Base-by-base conservation (phyloP, 768 basidiomycete genomes). In the Tephrocybe sp. region DNA sequence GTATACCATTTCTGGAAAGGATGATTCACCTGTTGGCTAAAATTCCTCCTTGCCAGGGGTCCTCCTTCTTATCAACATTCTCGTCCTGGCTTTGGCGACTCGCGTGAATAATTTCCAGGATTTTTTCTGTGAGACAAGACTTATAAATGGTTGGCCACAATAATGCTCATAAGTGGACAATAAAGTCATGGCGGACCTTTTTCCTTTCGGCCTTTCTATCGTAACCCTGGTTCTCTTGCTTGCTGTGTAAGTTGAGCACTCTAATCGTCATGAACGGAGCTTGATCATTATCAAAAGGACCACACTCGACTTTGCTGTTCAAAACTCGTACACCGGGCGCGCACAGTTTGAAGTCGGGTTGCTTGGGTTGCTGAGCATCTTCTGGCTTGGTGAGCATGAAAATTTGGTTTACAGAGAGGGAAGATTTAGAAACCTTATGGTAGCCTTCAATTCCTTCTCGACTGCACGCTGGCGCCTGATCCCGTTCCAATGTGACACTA, bases 371-470 rank as follows among this genome's bases (percentile, higher is more conserved):
- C 62, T 83, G 40, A 70, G 70, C 47, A 66, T 82, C 49, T 72
- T 81, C 54, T 84, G 83, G 83, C 65, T 84, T 4, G 72, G 83
- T 83, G 54, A 54, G 75, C 55, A 36, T 45, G 17, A 20, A 23
- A 4, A 21, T 2, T 24, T 50, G 40, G n/a, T 18, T n/a, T n/a
- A n/a, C n/a, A n/a, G n/a, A n/a, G n/a, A n/a, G n/a, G n/a, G n/a
- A n/a, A n/a, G n/a, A n/a, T n/a, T n/a, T n/a, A n/a, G n/a, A n/a
- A n/a, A n/a, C n/a, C n/a, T n/a, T n/a, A 36, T 36, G 15, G 15
- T 48, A 81, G 81, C 73, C 0, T 79, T 80, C 73, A 83, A 80
- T 58, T 73, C 76, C 12, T 84, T 85, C 64, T 84, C 83, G 0
- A 83, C 79, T 15, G 73, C 77, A 12, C 76, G 83, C 30, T 85